Base-by-base conservation (phyloP, 2,329 filamentous ascomycete genomes). In the Dryadomyces quercus-mongolicae region DNA sequence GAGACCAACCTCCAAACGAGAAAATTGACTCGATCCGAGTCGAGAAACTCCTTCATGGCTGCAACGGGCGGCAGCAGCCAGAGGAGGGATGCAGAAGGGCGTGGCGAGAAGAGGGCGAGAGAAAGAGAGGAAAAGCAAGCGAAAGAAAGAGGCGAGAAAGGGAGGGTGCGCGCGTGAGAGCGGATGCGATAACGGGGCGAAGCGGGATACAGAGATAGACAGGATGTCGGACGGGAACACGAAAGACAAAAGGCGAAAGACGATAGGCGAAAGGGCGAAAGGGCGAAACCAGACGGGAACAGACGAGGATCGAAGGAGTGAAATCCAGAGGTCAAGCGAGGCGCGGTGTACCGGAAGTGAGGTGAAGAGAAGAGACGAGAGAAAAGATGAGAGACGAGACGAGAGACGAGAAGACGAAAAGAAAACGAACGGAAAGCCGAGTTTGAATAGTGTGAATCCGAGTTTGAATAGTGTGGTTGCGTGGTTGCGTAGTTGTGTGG, bases 11-110 rank as follows among this genome's bases (percentile, higher is more conserved):
- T 82, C 81, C 81, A 85, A 67, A 85, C 75, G 68, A 85, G 75
- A 74, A 80, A 84, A 73, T 84, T 85, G 75, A 84, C 73, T 73
- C 78, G 75, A 68, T 84, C 76, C 61, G 79, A 82, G 74, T 82
- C 77, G 64, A 85, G 74, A 65, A 74, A 74, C 71, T 82, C 78
- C 72, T 81, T 81, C 77, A 81, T 81, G 60, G 58, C 64, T 61
- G 63, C 58, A 58, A 61, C 62, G 60, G 59, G 22, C 40, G 52
- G 54, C 54, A 51, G 44, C 48, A 55, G 56, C 54, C 56, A 51
- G 45, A 34, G 18, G 20, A 34, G 21, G 42, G 16, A 25, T 22
- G n/a, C 21, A 44, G n/a, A 22, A 36, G 34, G 20, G 25, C 25
- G 25, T 31, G 25, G 25, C 25, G 25, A 31, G 25, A 31, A 8